Conservation (phyloP, 768 basidiomycete genomes). For the Trametes cingulata region DNA sequence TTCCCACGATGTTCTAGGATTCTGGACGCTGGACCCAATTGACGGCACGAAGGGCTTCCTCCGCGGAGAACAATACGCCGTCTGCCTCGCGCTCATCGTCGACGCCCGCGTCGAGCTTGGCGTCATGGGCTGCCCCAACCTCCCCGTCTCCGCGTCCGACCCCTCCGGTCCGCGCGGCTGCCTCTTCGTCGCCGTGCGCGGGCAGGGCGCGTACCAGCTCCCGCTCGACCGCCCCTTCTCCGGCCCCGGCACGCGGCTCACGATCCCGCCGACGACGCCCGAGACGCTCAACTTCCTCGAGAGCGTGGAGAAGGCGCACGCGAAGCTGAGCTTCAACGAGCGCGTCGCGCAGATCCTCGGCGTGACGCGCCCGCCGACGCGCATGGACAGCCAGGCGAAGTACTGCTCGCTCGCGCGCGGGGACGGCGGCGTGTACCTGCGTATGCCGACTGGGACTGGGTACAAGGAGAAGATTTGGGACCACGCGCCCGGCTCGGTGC, state of each 20-base stretch:
- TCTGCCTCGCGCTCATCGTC: constrained; percentile 56
- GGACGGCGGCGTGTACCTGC: constrained; percentile 79
- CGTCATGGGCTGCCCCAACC: constrained; percentile 76
- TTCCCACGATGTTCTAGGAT: constrained; percentile 17
- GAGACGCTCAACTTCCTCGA: constrained; percentile 74
- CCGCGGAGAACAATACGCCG: constrained; percentile 61
- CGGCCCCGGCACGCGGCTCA: constrained; percentile 47
- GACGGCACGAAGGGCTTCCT: constrained; percentile 66
- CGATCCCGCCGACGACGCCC: constrained; percentile 51
- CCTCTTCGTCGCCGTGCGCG: constrained; percentile 84
- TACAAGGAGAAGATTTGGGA: constrained; percentile 99
- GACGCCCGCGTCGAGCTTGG: constrained; percentile 54
- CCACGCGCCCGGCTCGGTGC: constrained; percentile 83
- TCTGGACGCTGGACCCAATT: constrained; percentile 53
- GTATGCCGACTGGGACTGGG: constrained; percentile 75
- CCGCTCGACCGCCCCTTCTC: constrained; percentile 52
- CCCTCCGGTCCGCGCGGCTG: constrained; percentile 70
- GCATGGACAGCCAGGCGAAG: constrained; percentile 98
- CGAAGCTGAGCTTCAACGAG: constrained; percentile 82
- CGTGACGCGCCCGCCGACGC: constrained; percentile 62
- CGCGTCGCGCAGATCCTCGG: constrained; percentile 66
- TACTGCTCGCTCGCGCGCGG: constrained; percentile 86
- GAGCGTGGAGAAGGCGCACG: constrained; percentile 90
- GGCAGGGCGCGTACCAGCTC: constrained; percentile 80
- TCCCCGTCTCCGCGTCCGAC: constrained; percentile 56